Percentiles rank a stretch among this genome's conserved stretches.
Evolutionary conservation across 768 basidiomycete genomes (phyloP).

Genomic region (Pisolithus sp.): DNA sequence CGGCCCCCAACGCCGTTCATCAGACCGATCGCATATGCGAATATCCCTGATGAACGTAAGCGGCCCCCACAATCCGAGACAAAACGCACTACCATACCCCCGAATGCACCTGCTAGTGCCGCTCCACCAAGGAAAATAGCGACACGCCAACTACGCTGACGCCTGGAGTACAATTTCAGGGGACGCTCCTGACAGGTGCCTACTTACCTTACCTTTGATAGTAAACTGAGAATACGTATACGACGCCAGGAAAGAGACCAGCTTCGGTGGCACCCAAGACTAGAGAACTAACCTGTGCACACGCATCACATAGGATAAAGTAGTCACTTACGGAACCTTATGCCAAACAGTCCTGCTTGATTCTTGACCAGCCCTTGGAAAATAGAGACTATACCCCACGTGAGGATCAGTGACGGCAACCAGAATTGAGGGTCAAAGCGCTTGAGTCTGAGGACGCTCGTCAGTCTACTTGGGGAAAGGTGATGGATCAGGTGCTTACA

Average conservation of each 20-base stretch:
- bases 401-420: no score
- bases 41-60: conserved; percentile 34
- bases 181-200: background rate
- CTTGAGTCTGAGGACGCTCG: conserved; percentile 34
- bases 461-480: background rate
- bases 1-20: conserved; percentile 59
- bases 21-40: conserved; percentile 52
- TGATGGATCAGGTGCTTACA: conserved; percentile 15
- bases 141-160: conserved; percentile 54
- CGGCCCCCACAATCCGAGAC: background rate
- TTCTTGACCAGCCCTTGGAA: conserved; percentile 51
- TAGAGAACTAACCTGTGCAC: conserved; percentile 12
- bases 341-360: conserved; percentile 46
- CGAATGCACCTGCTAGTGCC: conserved; percentile 59
- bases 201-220: conserved; percentile 36
- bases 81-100: conserved; percentile 31
- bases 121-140: conserved; percentile 59
- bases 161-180: conserved; percentile 26
- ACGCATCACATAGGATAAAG: background rate
- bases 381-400: conserved; percentile 52
- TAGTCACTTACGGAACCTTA: conserved; percentile 42
- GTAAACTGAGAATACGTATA: conserved; percentile 55
- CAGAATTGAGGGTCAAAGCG: conserved; percentile 43
- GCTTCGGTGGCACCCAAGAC: conserved; percentile 55
- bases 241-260: conserved; percentile 53